phyloP scores from a whole-genome alignment of 495 filamentous ascomycete genomes.

The Tirmania nivea region DNA sequence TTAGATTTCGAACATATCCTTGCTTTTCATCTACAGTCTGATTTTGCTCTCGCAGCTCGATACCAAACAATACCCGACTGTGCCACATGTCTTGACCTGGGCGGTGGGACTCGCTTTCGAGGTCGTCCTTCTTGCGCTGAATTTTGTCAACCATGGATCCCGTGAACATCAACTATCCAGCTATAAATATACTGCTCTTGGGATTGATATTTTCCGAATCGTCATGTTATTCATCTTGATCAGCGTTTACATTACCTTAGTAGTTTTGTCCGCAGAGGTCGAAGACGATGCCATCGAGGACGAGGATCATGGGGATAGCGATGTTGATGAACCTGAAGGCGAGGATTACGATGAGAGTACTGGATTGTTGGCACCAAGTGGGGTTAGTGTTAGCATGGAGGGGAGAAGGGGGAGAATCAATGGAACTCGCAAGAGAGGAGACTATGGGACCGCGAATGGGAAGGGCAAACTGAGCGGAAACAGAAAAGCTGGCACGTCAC shows the following conservation, averaged over 20 bases:
- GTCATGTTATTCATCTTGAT: conserved; percentile 36
- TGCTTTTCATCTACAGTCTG: conserved; percentile 47
- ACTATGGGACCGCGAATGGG: neutral
- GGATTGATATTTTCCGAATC: conserved; percentile 36
- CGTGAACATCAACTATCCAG: conserved; percentile 25
- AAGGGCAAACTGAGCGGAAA: conserved; percentile 18
- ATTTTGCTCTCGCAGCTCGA: conserved; percentile 38
- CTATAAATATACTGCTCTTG: conserved; percentile 45
- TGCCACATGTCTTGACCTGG: conserved; percentile 22
- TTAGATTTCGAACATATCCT: conserved; percentile 18
- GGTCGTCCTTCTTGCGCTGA: conserved; percentile 10
- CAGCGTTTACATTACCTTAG: conserved; percentile 36
- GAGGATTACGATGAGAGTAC: conserved; percentile 29
- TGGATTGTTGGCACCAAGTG: conserved; percentile 23
- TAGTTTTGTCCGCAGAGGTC: conserved; percentile 19
- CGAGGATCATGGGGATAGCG: neutral
- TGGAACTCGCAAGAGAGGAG: conserved; percentile 5
- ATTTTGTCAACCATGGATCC: conserved; percentile 25
- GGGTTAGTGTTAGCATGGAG: conserved; percentile 17
- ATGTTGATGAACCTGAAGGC: conserved; percentile 17
- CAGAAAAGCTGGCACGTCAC: conserved; percentile 20
- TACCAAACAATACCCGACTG: conserved; percentile 24
- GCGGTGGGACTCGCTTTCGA: conserved; percentile 18
- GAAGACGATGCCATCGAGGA: conserved; percentile 10
- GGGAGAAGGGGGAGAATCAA: conserved; percentile 29